Conservation (phyloP, 192 early-diverging fungal genomes). For the Chytriomyces hyalinus region DNA sequence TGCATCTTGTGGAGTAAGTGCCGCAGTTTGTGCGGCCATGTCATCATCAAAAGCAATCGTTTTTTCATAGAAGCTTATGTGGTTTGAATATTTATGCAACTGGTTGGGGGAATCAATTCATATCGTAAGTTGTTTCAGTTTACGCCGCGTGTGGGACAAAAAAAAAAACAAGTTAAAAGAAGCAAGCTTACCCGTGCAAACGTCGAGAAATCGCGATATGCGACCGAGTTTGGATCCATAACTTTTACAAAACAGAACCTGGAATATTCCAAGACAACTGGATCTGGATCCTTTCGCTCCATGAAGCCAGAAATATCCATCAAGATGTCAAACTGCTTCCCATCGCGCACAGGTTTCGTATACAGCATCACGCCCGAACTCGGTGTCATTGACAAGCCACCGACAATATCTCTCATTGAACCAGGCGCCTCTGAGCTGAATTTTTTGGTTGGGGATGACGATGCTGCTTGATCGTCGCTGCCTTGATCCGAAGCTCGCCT, state of each 20-base stretch:
- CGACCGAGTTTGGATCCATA: slow-evolving; percentile 1
- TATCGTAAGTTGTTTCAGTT: not conserved
- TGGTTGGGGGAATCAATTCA: not conserved
- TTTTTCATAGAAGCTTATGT: not conserved
- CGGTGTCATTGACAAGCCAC: not conserved
- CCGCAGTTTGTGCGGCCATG: not conserved
- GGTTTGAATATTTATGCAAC: not conserved
- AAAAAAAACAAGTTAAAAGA: not conserved
- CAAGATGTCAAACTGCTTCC: not conserved
- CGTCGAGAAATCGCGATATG: slow-evolving; percentile 5
- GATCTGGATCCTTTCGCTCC: slow-evolving; percentile 12
- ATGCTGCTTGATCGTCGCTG: not conserved
- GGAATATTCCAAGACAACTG: slow-evolving; percentile 1
- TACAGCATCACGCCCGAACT: not conserved
- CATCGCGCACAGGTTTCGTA: not conserved
- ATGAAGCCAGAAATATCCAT: slow-evolving; percentile 21
- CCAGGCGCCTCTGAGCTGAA: not conserved
- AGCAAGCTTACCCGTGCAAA: slow-evolving; percentile 23
- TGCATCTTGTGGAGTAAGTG: not conserved
- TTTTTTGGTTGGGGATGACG: not conserved
- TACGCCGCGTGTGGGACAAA: not conserved
- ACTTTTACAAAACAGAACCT: slow-evolving; percentile 5
- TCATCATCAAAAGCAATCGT: not conserved
- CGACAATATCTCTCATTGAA: not conserved
- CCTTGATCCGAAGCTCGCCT: not conserved